Base-by-base conservation (phyloP, 2,329 filamentous ascomycete genomes). In the Pseudocercospora vitis region DNA sequence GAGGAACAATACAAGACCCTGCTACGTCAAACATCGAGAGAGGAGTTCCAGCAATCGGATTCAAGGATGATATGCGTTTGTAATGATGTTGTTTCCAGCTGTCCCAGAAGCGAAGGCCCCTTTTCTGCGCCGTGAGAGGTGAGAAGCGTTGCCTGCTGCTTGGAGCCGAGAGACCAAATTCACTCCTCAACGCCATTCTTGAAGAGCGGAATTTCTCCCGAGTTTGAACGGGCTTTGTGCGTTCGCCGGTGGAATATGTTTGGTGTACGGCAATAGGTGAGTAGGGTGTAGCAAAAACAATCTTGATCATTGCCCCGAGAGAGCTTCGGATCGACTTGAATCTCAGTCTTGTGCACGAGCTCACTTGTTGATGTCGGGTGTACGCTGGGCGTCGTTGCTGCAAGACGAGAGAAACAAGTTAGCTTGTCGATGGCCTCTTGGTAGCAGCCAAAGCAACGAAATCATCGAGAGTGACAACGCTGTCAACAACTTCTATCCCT, bases 321-420 rank as follows among this genome's bases (percentile, higher is more conserved):
- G 14, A 18, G 6, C 18, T 39, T 56, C 63, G 63, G 60, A 61
- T 65, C 50, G 56, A 60, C 29, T 33, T 11, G 51, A 28, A n/a
- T n/a, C 28, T 44, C 44, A 16, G 33, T 48, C 14, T 19, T 40
- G 48, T 46, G 35, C 16, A 18, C 1, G 47, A 42, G 21, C 48
- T 63, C 63, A 66, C 53, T 58, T 63, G 55, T 57, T 57, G 56
- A 64, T 23, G 12, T 54, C 54, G 33, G 63, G 64, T 37, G 64
- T 59, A 47, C 57, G 62, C 55, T 59, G 60, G 57, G 52, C 50
- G 62, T n/a, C n/a, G n/a, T 58, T 67, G 59, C 52, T 55, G 52
- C 23, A 53, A 40, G 18, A 45, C 24, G 42, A 32, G 48, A 29
- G 18, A 45, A 11, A 57, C 56, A 50, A 57, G 56, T 55, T 45